These are phyloP conservation scores for Podospora appendiculata DNA, from an alignment of 495 filamentous ascomycete genomes.

Conservation along the genomic window DNA sequence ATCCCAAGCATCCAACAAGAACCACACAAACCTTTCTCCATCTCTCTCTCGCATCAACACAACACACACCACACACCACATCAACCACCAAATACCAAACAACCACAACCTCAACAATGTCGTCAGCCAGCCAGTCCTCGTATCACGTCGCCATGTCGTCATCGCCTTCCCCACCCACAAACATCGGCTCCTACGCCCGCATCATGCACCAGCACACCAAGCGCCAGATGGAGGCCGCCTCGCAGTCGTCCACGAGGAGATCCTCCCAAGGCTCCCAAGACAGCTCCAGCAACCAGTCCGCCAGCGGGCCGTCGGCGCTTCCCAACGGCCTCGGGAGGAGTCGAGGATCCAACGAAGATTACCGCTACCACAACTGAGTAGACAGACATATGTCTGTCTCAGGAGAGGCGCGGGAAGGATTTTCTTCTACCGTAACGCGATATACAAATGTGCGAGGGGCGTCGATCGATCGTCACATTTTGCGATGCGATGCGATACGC, in stretches of 20 bases:
- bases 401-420: too few species aligned
- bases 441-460: too few species aligned
- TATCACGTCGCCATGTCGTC: neutral
- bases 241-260: constrained; percentile 11
- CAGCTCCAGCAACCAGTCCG: constrained; percentile 1
- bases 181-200: constrained; percentile 36
- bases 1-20: too few species aligned
- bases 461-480: too few species aligned
- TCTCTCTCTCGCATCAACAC: neutral
- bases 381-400: too few species aligned
- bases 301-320: constrained; percentile 16
- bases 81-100: neutral
- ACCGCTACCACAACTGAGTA: constrained; percentile 7
- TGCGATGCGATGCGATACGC: too few species aligned
- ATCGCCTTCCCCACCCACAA: constrained; percentile 33
- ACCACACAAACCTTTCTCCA: too few species aligned
- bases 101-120: neutral
- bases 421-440: too few species aligned
- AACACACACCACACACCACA: neutral
- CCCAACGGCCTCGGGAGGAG: constrained; percentile 24
- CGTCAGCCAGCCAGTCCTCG: neutral
- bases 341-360: constrained; percentile 4
- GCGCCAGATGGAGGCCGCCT: constrained; percentile 41
- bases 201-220: constrained; percentile 46
- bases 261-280: neutral